Percentiles rank a stretch among this genome's conserved stretches.
Conservation (phyloP, 1,284 basidiomycete species). For the Austroboletus olivaceoglutinosus region DNA sequence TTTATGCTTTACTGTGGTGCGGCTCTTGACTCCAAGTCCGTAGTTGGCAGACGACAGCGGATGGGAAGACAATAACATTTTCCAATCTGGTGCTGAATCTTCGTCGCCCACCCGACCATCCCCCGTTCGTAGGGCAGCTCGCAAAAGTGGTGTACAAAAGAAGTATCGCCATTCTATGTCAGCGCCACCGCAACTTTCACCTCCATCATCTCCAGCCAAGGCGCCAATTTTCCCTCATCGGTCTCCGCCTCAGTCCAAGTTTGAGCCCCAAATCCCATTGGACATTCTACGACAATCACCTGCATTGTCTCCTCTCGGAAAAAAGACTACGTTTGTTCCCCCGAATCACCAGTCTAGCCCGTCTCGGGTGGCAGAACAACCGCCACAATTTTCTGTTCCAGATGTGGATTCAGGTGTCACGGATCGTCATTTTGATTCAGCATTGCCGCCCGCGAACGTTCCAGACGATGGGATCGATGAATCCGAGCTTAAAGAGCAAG, state of each 20-base stretch:
- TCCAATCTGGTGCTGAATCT: constrained; percentile 78
- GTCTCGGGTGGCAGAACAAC: constrained; percentile 6
- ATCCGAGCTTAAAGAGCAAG: constrained; percentile 15
- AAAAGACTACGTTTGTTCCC: constrained; percentile 16
- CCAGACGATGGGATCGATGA: constrained; percentile 13
- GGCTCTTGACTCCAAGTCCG: not conserved
- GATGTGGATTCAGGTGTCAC: constrained; percentile 14
- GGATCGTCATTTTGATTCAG: constrained; percentile 19
- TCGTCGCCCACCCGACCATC: constrained; percentile 69
- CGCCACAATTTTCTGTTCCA: constrained; percentile 5
- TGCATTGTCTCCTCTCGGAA: constrained; percentile 14
- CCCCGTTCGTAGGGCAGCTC: constrained; percentile 49
- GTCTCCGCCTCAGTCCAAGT: constrained; percentile 47
- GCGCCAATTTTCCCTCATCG: constrained; percentile 15
- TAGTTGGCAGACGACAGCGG: constrained; percentile 61
- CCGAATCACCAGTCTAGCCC: constrained; percentile 13
- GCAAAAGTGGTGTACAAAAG: constrained; percentile 47
- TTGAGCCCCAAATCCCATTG: constrained; percentile 55
- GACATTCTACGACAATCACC: constrained; percentile 28
- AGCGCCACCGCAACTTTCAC: constrained; percentile 60
- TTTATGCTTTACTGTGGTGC: not conserved
- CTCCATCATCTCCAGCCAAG: constrained; percentile 40
- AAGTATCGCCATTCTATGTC: constrained; percentile 68
- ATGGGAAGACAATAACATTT: constrained; percentile 84
- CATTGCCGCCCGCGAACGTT: constrained; percentile 17